These are phyloP conservation scores for Codiaeum variegatum DNA, from an alignment of 441 rosid species.

Conservation along the genomic window DNA sequence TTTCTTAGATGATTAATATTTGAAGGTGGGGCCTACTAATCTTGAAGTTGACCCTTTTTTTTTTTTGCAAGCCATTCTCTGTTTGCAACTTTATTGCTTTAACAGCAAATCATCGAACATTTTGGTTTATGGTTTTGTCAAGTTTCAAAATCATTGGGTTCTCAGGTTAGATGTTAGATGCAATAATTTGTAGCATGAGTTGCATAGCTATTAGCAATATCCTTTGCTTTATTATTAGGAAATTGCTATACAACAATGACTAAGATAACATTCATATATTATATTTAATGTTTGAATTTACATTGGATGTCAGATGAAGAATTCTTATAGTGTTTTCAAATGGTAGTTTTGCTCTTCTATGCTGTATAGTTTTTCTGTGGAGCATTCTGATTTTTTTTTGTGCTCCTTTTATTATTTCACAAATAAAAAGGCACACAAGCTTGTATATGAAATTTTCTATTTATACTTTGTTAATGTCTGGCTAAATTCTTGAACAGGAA, in stretches of 20 bases:
- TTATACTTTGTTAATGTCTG: not conserved
- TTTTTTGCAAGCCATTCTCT: not conserved
- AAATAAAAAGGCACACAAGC: not conserved
- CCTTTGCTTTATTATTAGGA: not conserved
- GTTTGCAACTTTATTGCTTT: not conserved
- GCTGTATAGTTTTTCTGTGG: not conserved
- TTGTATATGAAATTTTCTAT: not conserved
- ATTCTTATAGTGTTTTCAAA: not conserved
- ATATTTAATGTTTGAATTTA: not conserved
- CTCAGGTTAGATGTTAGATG: not conserved
- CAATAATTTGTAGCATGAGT: not conserved
- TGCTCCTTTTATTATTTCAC: not conserved
- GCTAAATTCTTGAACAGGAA: constrained; percentile 43
- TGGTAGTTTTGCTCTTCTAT: not conserved
- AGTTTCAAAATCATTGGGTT: not conserved
- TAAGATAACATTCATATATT: not conserved
- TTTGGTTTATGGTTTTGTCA: not conserved
- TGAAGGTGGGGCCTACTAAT: not conserved
- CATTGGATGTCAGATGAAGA: not conserved
- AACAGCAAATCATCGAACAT: not conserved
- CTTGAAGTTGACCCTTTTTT: not conserved
- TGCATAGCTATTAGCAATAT: not conserved
- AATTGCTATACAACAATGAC: not conserved
- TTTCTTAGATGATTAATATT: not conserved
- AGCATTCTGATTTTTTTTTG: not conserved